Evolutionary conservation across 805 yeast genomes (phyloP).

Genomic region (Cyberlindnera saturnus): DNA sequence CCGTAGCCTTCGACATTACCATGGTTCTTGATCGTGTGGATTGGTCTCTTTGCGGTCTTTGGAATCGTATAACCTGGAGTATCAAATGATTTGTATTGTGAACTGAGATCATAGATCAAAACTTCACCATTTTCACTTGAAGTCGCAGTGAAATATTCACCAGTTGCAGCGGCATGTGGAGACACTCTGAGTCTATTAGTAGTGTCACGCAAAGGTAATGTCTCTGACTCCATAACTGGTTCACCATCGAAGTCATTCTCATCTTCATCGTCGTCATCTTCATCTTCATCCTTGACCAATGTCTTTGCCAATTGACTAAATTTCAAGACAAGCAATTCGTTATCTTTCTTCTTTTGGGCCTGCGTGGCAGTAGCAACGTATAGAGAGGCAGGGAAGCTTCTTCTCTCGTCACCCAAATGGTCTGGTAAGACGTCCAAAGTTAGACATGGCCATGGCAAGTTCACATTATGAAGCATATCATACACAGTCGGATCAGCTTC

Average conservation of each 20-base stretch:
- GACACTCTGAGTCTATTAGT: constrained; percentile 85
- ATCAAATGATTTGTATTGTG: constrained; percentile 79
- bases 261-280: constrained; percentile 66
- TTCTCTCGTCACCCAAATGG: constrained; percentile 77
- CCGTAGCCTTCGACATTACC: constrained; percentile 98
- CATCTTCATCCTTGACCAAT: constrained; percentile 74
- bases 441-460: constrained; percentile 95
- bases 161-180: constrained; percentile 67
- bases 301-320: constrained; percentile 80
- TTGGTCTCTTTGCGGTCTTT: constrained; percentile 70
- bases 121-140: constrained; percentile 91
- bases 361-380: constrained; percentile 91
- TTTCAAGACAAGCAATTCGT: constrained; percentile 81
- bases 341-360: constrained; percentile 80
- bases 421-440: constrained; percentile 89
- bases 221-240: constrained; percentile 83
- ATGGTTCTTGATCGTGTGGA: constrained; percentile 75
- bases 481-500: constrained; percentile 96
- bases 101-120: constrained; percentile 70
- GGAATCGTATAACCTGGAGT: constrained; percentile 82
- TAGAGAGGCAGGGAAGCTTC: constrained; percentile 82
- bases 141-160: constrained; percentile 82
- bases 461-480: constrained; percentile 92
- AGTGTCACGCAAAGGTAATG: constrained; percentile 70
- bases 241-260: constrained; percentile 69